Evolutionary conservation across 148 eudicot species (phyloP).

Genomic region (Vaccinium vitisidaea): DNA sequence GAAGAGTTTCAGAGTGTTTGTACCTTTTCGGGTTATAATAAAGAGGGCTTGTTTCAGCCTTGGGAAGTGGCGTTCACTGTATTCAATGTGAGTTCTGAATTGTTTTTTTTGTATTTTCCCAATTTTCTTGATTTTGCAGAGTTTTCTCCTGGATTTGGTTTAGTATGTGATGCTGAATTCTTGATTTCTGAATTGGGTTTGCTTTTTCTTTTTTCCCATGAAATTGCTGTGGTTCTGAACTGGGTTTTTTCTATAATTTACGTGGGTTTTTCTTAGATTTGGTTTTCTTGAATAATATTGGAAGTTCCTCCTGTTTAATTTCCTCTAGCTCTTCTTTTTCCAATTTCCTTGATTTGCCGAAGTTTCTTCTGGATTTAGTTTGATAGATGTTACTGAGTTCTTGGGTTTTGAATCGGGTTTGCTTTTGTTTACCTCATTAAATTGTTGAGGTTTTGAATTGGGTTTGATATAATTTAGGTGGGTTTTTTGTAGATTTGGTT

Average conservation of each 20-base stretch:
- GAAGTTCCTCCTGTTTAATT: not conserved
- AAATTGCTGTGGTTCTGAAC: not conserved
- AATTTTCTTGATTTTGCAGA: not conserved
- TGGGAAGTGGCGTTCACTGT: conserved; percentile 58
- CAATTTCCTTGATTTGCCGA: not conserved
- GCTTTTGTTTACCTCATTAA: not conserved
- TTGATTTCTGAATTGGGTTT: not conserved
- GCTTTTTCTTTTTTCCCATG: not conserved
- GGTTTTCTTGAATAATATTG: not conserved
- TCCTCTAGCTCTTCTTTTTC: not conserved
- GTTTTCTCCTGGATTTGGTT: not conserved
- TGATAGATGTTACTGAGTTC: not conserved
- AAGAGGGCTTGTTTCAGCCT: conserved; percentile 51
- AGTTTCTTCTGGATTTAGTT: not conserved
- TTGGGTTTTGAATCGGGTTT: not conserved
- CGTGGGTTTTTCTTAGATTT: not conserved
- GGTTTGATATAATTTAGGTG: not conserved
- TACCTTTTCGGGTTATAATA: conserved; percentile 37
- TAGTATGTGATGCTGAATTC: not conserved
- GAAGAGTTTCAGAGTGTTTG: conserved; percentile 55
- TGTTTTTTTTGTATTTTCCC: not conserved
- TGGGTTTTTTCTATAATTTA: not conserved
- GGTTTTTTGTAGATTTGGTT: not conserved
- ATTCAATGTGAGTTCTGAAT: conserved; percentile 51
- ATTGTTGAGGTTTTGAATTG: not conserved